Base-by-base conservation (phyloP, 495 filamentous ascomycete genomes). In the Penicillium bovifimosum region DNA sequence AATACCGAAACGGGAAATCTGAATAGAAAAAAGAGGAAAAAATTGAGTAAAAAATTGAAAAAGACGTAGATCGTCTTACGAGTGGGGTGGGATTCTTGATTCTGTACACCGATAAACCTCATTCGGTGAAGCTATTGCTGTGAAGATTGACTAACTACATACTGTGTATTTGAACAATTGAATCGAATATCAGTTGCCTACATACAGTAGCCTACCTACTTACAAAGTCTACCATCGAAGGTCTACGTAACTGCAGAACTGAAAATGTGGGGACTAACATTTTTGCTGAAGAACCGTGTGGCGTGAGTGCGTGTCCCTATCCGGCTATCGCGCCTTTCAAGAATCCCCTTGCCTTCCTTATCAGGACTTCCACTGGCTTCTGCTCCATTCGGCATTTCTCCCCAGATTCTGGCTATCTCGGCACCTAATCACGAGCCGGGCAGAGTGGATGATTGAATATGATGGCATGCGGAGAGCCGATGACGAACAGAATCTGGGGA, bases 301-400 rank as follows among this genome's bases (percentile, higher is more conserved):
- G 59, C 61, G 55, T 62, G 61, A 60, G 60, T 65, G 60, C 60
- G 60, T 63, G 60, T 45, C 57, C 52, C 35, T 53, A 42, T 54
- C 59, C 60, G 62, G 59, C 56, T 65, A 63, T 58, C 62, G 60
- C 59, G 60, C 60, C 9, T 58, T 46, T 50, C 55, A 55, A 55
- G 55, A 64, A 52, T 50, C 48, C 51, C 47, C 40, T 42, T 16
- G 13, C 5, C 20, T 24, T 27, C 34, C 48, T 33, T 32, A 42
- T 51, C 44, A 46, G 29, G 24, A 42, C 14, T 27, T 42, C 40
- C n/a, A 41, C 43, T 33, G 43, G 43, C 43, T 31, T 29, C 14
- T 29, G 11, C 20, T 27, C 7, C 7, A 2, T 34, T 34, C 32
- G 32, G 11, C 9, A 6, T 2, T 9, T 9, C 2, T 33, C 32